Evolutionary conservation across 2,329 filamentous ascomycete genomes (phyloP).

Genomic region (Fonsecaea nubica): DNA sequence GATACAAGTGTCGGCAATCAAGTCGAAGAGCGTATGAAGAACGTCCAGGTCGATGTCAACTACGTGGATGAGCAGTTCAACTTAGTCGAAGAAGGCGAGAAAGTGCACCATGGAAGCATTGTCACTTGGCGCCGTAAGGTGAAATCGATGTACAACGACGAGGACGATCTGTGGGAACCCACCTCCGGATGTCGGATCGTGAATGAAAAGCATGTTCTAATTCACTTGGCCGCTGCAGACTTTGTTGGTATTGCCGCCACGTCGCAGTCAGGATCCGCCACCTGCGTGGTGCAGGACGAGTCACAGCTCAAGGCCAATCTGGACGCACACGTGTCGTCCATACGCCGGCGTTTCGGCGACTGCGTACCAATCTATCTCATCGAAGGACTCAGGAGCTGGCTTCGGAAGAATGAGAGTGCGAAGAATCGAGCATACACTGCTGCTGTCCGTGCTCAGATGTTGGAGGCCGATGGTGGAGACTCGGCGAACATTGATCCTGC

Average conservation of each 20-base stretch:
- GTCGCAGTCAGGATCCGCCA: constrained; percentile 22
- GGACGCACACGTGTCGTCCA: constrained; percentile 62
- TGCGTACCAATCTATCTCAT: constrained; percentile 72
- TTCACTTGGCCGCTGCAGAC: constrained; percentile 67
- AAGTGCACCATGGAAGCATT: constrained; percentile 48
- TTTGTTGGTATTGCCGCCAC: constrained; percentile 65
- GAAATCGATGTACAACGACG: constrained; percentile 66
- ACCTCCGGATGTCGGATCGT: constrained; percentile 53
- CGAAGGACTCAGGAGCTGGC: constrained; percentile 70
- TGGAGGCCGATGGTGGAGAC: constrained; percentile 39
- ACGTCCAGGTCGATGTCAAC: constrained; percentile 50
- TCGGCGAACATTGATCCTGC: constrained; percentile 21
- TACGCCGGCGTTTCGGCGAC: constrained; percentile 61
- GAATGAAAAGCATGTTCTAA: constrained; percentile 67
- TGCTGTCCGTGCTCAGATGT: constrained; percentile 62
- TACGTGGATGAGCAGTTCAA: constrained; percentile 42
- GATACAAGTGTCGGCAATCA: constrained; percentile 53
- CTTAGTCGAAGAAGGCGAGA: constrained; percentile 47
- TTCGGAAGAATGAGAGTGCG: constrained; percentile 70
- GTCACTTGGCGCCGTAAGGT: constrained; percentile 74
- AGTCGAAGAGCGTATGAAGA: constrained; percentile 51
- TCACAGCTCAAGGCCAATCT: constrained; percentile 58
- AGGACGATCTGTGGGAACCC: constrained; percentile 70
- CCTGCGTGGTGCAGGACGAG: constrained; percentile 43
- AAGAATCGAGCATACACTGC: constrained; percentile 72